phyloP scores from a whole-genome alignment of 2,329 filamentous ascomycete genomes.

The Pseudopithomyces chartarum region DNA sequence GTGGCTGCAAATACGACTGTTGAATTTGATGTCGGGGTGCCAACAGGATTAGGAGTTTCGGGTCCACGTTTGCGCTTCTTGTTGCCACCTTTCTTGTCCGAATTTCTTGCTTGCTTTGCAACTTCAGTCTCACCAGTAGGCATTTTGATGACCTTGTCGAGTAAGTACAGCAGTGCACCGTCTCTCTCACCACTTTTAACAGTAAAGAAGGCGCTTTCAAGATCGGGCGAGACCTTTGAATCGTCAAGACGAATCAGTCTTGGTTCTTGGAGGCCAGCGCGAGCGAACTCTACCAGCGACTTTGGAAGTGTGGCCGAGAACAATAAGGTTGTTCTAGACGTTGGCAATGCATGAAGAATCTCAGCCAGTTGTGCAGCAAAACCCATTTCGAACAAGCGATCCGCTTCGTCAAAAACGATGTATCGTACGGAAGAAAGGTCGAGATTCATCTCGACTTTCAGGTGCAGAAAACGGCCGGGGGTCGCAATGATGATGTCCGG shows the following conservation, averaged over 20 bases:
- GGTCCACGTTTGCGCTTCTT: conserved; percentile 76
- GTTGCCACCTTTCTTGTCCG: conserved; percentile 52
- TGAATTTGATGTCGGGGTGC: conserved; percentile 83
- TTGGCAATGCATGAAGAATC: conserved; percentile 86
- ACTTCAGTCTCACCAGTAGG: conserved; percentile 69
- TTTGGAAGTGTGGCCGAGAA: conserved; percentile 96
- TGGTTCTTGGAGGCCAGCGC: conserved; percentile 90
- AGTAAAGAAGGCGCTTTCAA: conserved; percentile 94
- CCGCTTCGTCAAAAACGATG: conserved; percentile 96
- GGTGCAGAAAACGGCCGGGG: conserved; percentile 91
- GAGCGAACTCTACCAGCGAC: conserved; percentile 92
- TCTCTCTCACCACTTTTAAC: conserved; percentile 95
- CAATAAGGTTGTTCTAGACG: conserved; percentile 83
- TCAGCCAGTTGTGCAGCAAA: conserved; percentile 93
- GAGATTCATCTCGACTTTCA: conserved; percentile 95
- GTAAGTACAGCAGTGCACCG: conserved; percentile 83
- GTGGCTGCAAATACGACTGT: conserved; percentile 95
- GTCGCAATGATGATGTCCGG: conserved; percentile 98
- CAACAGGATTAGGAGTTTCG: conserved; percentile 58
- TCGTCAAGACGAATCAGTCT: conserved; percentile 90
- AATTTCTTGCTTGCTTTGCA: conserved; percentile 50
- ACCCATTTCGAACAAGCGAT: conserved; percentile 97
- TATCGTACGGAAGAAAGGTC: conserved; percentile 91
- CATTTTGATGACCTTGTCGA: conserved; percentile 92
- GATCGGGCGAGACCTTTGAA: conserved; percentile 91